These are phyloP conservation scores for Paracoccidioides brasiliensis DNA, from an alignment of 2,329 filamentous ascomycete species.

Conservation along the genomic window DNA sequence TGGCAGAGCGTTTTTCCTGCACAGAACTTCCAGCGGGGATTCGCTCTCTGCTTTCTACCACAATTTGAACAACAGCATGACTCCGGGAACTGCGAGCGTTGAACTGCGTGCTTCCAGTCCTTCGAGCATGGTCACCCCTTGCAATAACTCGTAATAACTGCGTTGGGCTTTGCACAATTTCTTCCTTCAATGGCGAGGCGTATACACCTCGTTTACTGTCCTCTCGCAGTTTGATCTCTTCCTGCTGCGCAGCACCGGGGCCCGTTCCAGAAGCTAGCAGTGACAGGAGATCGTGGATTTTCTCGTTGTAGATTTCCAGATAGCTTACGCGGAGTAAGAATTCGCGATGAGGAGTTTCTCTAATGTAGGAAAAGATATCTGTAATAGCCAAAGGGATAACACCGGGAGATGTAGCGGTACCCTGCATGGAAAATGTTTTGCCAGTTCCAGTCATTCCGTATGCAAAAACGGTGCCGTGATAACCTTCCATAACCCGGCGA, in stretches of 20 bases:
- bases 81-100: conserved; percentile 93
- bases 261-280: conserved; percentile 49
- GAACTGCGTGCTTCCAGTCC: conserved; percentile 91
- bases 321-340: conserved; percentile 95
- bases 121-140: conserved; percentile 75
- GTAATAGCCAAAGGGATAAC: conserved; percentile 96
- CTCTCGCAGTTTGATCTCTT: conserved; percentile 94
- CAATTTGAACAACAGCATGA: conserved; percentile 96
- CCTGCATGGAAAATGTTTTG: conserved; percentile 99
- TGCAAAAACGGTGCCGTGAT: conserved; percentile 94
- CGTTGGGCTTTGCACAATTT: conserved; percentile 96
- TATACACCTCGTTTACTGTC: conserved; percentile 95
- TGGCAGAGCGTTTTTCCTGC: conserved; percentile 52
- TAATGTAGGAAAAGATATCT: conserved; percentile 97
- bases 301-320: conserved; percentile 97
- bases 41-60: conserved; percentile 90
- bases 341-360: conserved; percentile 87
- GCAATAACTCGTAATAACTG: conserved; percentile 91
- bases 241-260: conserved; percentile 44
- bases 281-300: conserved; percentile 83
- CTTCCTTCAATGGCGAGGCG: conserved; percentile 88
- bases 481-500: conserved; percentile 95
- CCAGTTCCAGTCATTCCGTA: conserved; percentile 99
- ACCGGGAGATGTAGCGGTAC: conserved; percentile 85
- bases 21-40: conserved; percentile 42